Conservation (phyloP, 257 asterid genomes). For the Leptodermis oblonga region DNA sequence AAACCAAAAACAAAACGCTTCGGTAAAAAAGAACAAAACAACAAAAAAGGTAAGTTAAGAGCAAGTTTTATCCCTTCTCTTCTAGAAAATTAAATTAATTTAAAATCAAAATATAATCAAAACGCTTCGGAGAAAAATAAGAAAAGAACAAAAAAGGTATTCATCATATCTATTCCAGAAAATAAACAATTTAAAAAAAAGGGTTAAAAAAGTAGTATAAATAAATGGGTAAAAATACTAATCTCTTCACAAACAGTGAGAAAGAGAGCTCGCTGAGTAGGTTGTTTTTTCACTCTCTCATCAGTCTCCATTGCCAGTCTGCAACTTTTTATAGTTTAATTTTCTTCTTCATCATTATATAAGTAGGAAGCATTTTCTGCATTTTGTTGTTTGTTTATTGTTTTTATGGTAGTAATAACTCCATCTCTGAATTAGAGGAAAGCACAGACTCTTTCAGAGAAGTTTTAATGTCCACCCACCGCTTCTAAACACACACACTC, state of each 20-base stretch:
- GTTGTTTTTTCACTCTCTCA: background rate
- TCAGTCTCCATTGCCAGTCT: too few species aligned
- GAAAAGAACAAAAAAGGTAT: too few species aligned
- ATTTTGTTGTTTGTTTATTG: too few species aligned
- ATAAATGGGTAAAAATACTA: background rate
- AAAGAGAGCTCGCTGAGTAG: background rate
- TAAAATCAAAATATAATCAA: too few species aligned
- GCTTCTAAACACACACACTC: constrained; percentile 25
- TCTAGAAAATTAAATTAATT: background rate
- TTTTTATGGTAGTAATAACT: constrained; percentile 1
- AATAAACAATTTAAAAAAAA: constrained; percentile 1
- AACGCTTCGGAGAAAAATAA: too few species aligned
- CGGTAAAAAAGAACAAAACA: background rate
- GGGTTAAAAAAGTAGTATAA: constrained; percentile 10
- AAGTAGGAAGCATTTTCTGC: too few species aligned
- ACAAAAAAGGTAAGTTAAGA: background rate
- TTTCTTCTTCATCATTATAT: too few species aligned
- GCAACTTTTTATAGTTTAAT: constrained; percentile 9
- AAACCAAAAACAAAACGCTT: too few species aligned
- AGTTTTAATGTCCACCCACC: constrained; percentile 57
- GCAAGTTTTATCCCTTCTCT: background rate
- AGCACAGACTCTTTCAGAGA: constrained; percentile 27
- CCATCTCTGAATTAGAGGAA: constrained; percentile 62
- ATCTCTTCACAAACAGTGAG: constrained; percentile 1
- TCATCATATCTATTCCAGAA: too few species aligned